Evolutionary conservation across 2,329 filamentous ascomycete genomes (phyloP).

Genomic region (Ilyonectria destructans): DNA sequence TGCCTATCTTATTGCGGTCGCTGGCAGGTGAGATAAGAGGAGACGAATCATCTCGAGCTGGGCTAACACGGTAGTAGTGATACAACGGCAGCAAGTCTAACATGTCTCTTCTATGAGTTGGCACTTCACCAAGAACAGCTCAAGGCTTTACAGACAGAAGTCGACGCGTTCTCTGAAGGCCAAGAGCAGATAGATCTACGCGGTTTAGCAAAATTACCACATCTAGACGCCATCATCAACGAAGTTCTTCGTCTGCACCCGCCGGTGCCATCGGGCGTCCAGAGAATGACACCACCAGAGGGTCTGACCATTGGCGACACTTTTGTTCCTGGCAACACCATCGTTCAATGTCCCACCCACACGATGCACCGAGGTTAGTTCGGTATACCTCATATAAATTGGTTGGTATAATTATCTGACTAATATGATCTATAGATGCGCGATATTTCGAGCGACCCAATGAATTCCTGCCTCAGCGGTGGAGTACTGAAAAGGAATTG

Average conservation of each 20-base stretch:
- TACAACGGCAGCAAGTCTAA: conserved; percentile 55
- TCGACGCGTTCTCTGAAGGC: background rate
- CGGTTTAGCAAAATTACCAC: conserved; percentile 43
- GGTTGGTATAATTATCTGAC: too few relatives aligned
- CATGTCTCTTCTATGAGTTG: conserved; percentile 55
- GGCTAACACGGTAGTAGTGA: conserved; percentile 44
- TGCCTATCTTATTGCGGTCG: conserved; percentile 50
- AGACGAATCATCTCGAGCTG: fast-evolving
- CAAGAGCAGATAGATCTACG: conserved; percentile 40
- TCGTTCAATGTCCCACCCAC: background rate
- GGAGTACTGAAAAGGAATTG: conserved; percentile 53
- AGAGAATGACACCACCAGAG: conserved; percentile 54
- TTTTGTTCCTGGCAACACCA: background rate
- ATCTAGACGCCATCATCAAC: conserved; percentile 58
- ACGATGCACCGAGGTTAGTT: background rate
- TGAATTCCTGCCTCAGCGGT: conserved; percentile 58
- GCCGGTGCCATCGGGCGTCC: conserved; percentile 54
- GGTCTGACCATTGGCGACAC: background rate
- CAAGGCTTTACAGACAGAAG: background rate
- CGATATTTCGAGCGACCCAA: conserved; percentile 47
- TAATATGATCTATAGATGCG: conserved; percentile 29
- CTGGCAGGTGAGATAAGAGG: conserved; percentile 47
- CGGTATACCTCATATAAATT: background rate
- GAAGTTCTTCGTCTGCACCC: conserved; percentile 59
- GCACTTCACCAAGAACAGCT: conserved; percentile 57